These are phyloP conservation scores for Hyparrhenia diplandra DNA, from an alignment of 176 grass and related monocot species.

Conservation along the genomic window DNA sequence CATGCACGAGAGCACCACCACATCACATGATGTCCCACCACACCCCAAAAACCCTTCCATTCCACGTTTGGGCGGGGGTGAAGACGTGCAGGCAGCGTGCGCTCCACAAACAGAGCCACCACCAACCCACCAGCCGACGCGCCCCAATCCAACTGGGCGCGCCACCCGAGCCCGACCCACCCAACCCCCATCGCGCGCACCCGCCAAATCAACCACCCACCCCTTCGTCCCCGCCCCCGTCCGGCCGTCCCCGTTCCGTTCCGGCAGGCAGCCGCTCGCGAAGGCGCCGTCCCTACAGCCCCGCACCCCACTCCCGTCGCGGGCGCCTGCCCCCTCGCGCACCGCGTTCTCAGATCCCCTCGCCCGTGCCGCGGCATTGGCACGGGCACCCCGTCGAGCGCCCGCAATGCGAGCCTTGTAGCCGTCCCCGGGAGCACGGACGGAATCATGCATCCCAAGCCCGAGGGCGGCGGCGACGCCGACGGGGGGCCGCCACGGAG, in stretches of 20 bases:
- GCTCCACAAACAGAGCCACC: not conserved
- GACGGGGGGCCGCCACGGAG: constrained; percentile 31
- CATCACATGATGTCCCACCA: not conserved
- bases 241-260: not conserved
- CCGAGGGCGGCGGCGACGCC: constrained; percentile 19
- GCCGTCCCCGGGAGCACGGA: not conserved
- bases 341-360: not conserved
- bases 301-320: not conserved
- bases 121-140: not conserved
- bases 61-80: not conserved
- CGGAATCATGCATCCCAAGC: constrained; percentile 36
- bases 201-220: constrained; percentile 36
- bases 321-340: not conserved
- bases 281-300: not conserved
- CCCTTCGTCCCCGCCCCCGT: not conserved
- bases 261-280: constrained; percentile 15
- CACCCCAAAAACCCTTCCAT: not conserved
- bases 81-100: not conserved
- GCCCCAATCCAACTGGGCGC: not conserved
- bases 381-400: not conserved
- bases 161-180: not conserved
- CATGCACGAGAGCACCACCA: not conserved
- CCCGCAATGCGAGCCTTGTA: constrained; percentile 26
- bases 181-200: not conserved
- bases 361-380: not conserved